Percentiles rank a stretch among this genome's conserved stretches.
Evolutionary conservation across 768 basidiomycete genomes (phyloP).

Genomic region (Gymnopilus dilepis): DNA sequence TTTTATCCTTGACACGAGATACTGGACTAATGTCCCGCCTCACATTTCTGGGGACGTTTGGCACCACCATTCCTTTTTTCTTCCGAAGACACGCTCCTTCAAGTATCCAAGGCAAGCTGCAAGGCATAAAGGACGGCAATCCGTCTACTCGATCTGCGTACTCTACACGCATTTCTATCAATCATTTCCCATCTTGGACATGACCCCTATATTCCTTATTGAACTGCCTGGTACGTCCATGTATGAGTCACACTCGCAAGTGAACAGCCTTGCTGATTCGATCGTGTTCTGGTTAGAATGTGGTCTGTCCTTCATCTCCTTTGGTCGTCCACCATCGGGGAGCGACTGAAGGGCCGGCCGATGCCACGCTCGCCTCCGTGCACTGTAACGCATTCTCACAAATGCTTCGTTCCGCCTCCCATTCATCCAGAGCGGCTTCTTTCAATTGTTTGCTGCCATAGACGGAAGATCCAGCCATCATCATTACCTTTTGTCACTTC

Average conservation of each 20-base stretch:
- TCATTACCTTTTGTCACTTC: too few relatives aligned
- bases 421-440: background rate
- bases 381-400: background rate
- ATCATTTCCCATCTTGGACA: background rate
- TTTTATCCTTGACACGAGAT: conserved; percentile 23
- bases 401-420: background rate
- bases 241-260: too few relatives aligned
- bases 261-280: background rate
- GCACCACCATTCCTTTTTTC: background rate
- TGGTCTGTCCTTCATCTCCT: background rate
- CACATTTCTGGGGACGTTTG: too few relatives aligned
- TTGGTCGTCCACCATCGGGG: background rate
- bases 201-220: too few relatives aligned
- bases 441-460: too few relatives aligned
- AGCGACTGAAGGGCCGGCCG: too few relatives aligned
- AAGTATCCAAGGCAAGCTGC: too few relatives aligned
- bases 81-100: background rate
- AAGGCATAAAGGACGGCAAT: too few relatives aligned
- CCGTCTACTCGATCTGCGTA: background rate
- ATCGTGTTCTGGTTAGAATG: background rate
- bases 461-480: too few relatives aligned
- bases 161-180: background rate
- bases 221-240: too few relatives aligned
- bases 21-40: too few relatives aligned
- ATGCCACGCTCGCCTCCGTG: background rate